phyloP scores from a whole-genome alignment of 768 basidiomycete genomes.

The Leccinum arenicola region DNA sequence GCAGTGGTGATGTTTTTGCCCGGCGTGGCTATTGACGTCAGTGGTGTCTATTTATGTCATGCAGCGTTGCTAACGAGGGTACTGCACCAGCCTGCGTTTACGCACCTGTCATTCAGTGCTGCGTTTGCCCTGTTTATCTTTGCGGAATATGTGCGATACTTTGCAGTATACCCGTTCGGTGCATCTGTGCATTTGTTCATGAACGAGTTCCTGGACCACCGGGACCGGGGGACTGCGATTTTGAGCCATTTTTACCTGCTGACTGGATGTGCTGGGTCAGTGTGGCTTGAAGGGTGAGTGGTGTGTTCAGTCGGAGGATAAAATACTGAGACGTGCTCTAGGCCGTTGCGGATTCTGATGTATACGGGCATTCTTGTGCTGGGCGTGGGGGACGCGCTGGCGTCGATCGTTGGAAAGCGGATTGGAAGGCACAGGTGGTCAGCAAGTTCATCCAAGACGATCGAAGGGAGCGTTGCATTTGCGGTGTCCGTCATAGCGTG shows the following conservation, averaged over 20 bases:
- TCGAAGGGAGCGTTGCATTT: slow-evolving; percentile 90
- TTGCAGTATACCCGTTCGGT: slow-evolving; percentile 95
- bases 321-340: slow-evolving; percentile 20
- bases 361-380: slow-evolving; percentile 88
- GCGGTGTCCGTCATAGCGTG: slow-evolving; percentile 62
- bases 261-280: slow-evolving; percentile 88
- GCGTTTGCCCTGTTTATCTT: slow-evolving; percentile 96
- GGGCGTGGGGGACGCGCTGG: slow-evolving; percentile 92
- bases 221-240: slow-evolving; percentile 94
- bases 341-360: slow-evolving; percentile 49
- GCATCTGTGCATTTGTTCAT: slow-evolving; percentile 92
- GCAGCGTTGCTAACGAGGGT: slow-evolving; percentile 13
- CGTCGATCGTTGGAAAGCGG: slow-evolving; percentile 88
- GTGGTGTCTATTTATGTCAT: slow-evolving; percentile 32
- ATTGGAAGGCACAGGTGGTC: slow-evolving; percentile 85
- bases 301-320: neutral
- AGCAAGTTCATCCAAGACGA: slow-evolving; percentile 76
- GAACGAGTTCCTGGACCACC: slow-evolving; percentile 94
- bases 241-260: slow-evolving; percentile 96
- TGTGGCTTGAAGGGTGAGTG: slow-evolving; percentile 94
- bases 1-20: slow-evolving; percentile 97
- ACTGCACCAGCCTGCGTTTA: slow-evolving; percentile 81
- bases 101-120: slow-evolving; percentile 89
- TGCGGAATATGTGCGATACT: slow-evolving; percentile 96
- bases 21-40: slow-evolving; percentile 87